phyloP scores from a whole-genome alignment of 148 eudicot genomes.

The Amaranthus cruentus region DNA sequence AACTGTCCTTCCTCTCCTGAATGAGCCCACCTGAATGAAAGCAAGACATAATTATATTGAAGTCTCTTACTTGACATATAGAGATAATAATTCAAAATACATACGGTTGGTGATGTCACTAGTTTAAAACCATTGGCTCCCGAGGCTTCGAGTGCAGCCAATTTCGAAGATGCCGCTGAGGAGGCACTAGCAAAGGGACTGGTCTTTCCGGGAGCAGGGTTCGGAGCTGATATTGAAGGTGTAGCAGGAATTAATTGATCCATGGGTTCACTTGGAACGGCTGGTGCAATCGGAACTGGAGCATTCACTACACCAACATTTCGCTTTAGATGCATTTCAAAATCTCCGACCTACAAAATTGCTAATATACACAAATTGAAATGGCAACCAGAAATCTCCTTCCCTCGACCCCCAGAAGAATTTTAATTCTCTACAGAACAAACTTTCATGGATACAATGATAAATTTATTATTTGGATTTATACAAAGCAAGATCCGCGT shows the following conservation, averaged over 20 bases:
- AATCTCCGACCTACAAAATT: slow-evolving; percentile 62
- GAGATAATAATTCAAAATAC: slow-evolving; percentile 26
- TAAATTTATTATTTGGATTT: no score
- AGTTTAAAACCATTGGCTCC: slow-evolving; percentile 68
- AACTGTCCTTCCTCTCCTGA: slow-evolving; percentile 59
- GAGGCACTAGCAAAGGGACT: slow-evolving; percentile 60
- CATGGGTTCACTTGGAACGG: slow-evolving; percentile 55
- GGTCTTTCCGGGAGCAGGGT: slow-evolving; percentile 48
- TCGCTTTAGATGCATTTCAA: slow-evolving; percentile 87
- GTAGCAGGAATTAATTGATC: slow-evolving; percentile 41
- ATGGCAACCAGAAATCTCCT: neutral
- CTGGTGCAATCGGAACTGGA: slow-evolving; percentile 44
- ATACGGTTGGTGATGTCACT: slow-evolving; percentile 73
- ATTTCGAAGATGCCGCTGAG: slow-evolving; percentile 42
- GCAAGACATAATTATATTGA: slow-evolving; percentile 1
- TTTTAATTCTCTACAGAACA: neutral
- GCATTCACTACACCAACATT: slow-evolving; percentile 46
- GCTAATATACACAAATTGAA: neutral
- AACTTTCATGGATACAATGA: no score
- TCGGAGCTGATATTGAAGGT: slow-evolving; percentile 38
- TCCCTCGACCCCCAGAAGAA: no score
- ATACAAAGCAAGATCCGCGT: no score
- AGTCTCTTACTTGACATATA: slow-evolving; percentile 9
- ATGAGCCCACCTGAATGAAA: slow-evolving; percentile 66
- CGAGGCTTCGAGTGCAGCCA: slow-evolving; percentile 82